Percentiles rank a stretch among this genome's conserved stretches.
These are phyloP conservation scores for Termitomyces sp. DNA, from an alignment of 768 basidiomycete species.

Conservation along the genomic window DNA sequence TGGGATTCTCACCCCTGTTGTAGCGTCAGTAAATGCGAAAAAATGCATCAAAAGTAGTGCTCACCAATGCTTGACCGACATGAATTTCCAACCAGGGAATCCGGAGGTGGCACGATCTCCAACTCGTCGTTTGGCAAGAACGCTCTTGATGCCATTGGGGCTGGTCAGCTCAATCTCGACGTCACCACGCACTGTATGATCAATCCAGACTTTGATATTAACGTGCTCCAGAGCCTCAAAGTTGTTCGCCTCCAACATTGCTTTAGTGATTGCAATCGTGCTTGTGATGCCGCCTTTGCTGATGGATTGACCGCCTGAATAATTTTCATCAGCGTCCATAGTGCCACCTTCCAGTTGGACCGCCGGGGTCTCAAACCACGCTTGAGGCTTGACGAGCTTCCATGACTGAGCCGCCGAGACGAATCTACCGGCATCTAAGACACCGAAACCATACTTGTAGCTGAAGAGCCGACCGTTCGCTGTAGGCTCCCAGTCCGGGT, in stretches of 20 bases:
- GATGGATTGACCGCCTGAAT: conserved; percentile 66
- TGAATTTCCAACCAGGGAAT: conserved; percentile 96
- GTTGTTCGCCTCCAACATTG: conserved; percentile 68
- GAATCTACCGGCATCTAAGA: conserved; percentile 77
- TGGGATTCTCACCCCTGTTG: conserved; percentile 84
- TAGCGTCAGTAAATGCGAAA: conserved; percentile 13
- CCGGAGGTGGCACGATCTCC: conserved; percentile 66
- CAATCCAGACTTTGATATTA: conserved; percentile 89
- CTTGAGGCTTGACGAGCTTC: conserved; percentile 90
- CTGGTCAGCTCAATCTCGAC: conserved; percentile 88
- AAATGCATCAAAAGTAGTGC: conserved; percentile 18
- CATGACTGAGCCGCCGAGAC: conserved; percentile 80
- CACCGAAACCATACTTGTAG: conserved; percentile 97
- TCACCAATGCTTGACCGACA: conserved; percentile 97
- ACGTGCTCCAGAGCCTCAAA: conserved; percentile 90
- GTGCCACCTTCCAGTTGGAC: conserved; percentile 62
- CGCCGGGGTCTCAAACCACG: conserved; percentile 78
- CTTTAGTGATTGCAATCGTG: conserved; percentile 60
- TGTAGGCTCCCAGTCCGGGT: conserved; percentile 92
- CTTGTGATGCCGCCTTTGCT: conserved; percentile 59
- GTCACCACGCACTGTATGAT: conserved; percentile 84
- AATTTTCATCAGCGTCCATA: conserved; percentile 49
- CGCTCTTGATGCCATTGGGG: conserved; percentile 81
- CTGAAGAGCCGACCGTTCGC: conserved; percentile 58
- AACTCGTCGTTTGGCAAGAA: conserved; percentile 70